phyloP scores from a whole-genome alignment of 768 basidiomycete genomes.

The Gloeostereum incarnatum region DNA sequence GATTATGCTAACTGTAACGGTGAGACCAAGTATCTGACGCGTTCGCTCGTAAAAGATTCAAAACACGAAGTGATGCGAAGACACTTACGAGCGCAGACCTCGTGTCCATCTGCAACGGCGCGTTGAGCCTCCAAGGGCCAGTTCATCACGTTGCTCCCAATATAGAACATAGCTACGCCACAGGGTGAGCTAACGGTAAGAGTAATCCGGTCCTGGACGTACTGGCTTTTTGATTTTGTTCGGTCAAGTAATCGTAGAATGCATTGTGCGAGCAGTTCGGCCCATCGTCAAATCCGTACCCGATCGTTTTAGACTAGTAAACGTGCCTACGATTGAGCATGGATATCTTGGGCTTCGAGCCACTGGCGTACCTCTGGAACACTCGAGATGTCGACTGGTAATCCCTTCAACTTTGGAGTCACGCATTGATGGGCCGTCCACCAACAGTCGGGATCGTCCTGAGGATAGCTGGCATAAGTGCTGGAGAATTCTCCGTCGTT shows the following conservation, averaged over 20 bases:
- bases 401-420: constrained; percentile 32
- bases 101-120: constrained; percentile 44
- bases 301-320: constrained; percentile 40
- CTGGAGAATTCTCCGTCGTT: constrained; percentile 15
- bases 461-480: constrained; percentile 21
- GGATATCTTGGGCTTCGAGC: not conserved
- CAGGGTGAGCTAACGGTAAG: not conserved
- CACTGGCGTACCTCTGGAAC: constrained; percentile 34
- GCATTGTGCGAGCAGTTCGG: constrained; percentile 57
- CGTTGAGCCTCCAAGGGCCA: constrained; percentile 51
- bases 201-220: constrained; percentile 14
- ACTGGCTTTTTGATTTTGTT: constrained; percentile 54
- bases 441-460: constrained; percentile 47
- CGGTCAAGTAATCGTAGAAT: constrained; percentile 45
- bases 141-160: constrained; percentile 48
- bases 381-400: constrained; percentile 32
- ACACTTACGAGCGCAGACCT: constrained; percentile 51
- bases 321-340: not conserved
- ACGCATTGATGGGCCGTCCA: constrained; percentile 28
- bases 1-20: constrained; percentile 32
- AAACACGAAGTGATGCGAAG: not conserved
- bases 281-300: constrained; percentile 57
- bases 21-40: constrained; percentile 44
- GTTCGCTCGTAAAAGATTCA: not conserved
- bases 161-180: constrained; percentile 46